Evolutionary conservation across 2,329 filamentous ascomycete species (phyloP), one percentile per base, ranked within the genome.

Genomic region (Zymoseptoria crescenta): DNA sequence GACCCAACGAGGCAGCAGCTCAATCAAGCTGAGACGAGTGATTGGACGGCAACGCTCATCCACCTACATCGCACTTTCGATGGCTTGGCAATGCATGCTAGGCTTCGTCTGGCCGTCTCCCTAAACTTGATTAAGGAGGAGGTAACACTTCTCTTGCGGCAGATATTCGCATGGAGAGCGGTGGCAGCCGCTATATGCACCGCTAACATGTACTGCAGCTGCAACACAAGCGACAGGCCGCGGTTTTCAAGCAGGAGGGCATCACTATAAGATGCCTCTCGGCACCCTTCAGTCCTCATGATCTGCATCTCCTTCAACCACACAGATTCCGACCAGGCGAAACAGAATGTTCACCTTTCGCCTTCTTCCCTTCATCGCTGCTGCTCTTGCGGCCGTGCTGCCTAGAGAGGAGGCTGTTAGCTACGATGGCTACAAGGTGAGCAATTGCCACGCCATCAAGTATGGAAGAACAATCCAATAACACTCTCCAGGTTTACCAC

Each of bases 351-450:
- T 55, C 20, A 13, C 56, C 52, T 55, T 62, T 49, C 48, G 30
- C 5, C 29, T 62, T n/a, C 45, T 63, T 1, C 50, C 59, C 16
- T 41, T 62, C 8, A 19, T 56, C n/a, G 59, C 59, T 20, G 50
- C 61, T n/a, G 63, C 61, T 20, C 49, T 63, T 24, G 60, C 55
- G n/a, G 45, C 52, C 20, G 59, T 60, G 13, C 52, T 65, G 9
- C 57, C 61, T 6, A 55, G 57, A 1, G 53, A 62, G 5, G 56
- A 57, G 3, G 55, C 56, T 20, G 59, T 63, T 30, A 60, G 27
- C 24, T 63, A 63, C 53, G 57, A 63, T 56, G 62, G 62, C 59
- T 59, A 63, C 56, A 51, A 51, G 49, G 49, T 45, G 35, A 45
- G 35, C 24, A 24, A 45, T 16, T 2, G 7, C 13, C n/a, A 45